Conservation (phyloP, 495 filamentous ascomycete genomes). For the Hyphodiscus hymeniophilus region DNA sequence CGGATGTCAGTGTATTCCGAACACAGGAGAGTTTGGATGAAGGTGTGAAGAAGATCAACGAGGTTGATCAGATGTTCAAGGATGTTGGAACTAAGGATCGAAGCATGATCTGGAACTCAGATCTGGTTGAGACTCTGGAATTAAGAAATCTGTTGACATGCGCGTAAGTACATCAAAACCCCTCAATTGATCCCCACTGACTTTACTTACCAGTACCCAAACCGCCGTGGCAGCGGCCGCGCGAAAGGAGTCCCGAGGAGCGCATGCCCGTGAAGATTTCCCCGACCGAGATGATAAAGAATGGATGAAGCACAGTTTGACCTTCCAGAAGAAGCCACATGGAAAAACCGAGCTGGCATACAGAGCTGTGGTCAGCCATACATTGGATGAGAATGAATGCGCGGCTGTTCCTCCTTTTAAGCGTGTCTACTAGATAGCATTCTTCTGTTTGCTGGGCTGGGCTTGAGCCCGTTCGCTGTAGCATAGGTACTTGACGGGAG, state of each 20-base stretch:
- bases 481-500: constrained; percentile 7
- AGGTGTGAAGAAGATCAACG: constrained; percentile 70
- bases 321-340: constrained; percentile 84
- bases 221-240: constrained; percentile 79
- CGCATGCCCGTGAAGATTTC: constrained; percentile 92
- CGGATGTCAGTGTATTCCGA: constrained; percentile 93
- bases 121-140: constrained; percentile 92
- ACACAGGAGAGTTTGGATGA: constrained; percentile 79
- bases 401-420: constrained; percentile 81
- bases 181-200: constrained; percentile 10
- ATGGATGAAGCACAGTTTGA: constrained; percentile 98
- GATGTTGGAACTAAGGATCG: constrained; percentile 92
- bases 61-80: constrained; percentile 70
- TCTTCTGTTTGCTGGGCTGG: background rate
- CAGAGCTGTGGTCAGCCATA: constrained; percentile 65
- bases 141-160: constrained; percentile 89
- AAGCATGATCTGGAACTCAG: constrained; percentile 99
- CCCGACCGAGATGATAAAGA: constrained; percentile 86
- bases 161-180: constrained; percentile 39
- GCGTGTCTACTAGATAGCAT: constrained; percentile 51
- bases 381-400: constrained; percentile 86
- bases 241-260: constrained; percentile 89
- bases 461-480: constrained; percentile 10
- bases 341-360: constrained; percentile 71
- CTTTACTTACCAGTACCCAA: constrained; percentile 48